Evolutionary conservation across 2,329 filamentous ascomycete genomes (phyloP).

Genomic region (Cordyceps militaris): DNA sequence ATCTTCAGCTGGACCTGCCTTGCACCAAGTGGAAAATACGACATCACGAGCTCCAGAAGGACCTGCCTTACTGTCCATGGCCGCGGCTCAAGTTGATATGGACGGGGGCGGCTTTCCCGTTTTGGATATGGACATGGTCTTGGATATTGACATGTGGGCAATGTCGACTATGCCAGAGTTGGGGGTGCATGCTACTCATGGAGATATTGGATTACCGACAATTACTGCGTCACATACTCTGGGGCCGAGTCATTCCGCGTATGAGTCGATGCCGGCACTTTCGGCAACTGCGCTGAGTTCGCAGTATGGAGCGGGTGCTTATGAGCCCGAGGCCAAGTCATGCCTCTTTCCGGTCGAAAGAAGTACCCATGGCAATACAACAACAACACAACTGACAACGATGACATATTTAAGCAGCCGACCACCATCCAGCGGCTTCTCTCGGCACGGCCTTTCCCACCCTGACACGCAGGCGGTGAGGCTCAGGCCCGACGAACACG

Average conservation of each 20-base stretch:
- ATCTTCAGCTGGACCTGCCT: neutral
- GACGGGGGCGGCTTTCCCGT: neutral
- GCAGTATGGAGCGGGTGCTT: neutral
- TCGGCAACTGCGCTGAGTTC: neutral
- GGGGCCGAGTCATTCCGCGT: neutral
- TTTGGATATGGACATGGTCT: neutral
- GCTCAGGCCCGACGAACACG: neutral
- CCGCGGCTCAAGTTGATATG: neutral
- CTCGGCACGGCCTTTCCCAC: neutral
- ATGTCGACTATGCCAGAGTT: neutral
- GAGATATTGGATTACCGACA: neutral
- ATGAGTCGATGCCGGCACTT: neutral
- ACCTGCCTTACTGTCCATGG: neutral
- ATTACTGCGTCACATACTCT: neutral
- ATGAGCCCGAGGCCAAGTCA: neutral
- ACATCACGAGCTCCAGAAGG: neutral
- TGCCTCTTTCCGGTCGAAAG: neutral
- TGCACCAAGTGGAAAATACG: neutral
- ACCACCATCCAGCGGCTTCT: neutral
- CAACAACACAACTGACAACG: neutral
- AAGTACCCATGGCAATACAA: neutral
- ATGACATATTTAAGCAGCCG: neutral
- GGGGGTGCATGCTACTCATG: neutral
- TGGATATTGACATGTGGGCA: neutral
- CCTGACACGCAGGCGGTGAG: neutral